These are phyloP conservation scores for Boechera stricta DNA, from an alignment of 345 rosid species.

Conservation along the genomic window DNA sequence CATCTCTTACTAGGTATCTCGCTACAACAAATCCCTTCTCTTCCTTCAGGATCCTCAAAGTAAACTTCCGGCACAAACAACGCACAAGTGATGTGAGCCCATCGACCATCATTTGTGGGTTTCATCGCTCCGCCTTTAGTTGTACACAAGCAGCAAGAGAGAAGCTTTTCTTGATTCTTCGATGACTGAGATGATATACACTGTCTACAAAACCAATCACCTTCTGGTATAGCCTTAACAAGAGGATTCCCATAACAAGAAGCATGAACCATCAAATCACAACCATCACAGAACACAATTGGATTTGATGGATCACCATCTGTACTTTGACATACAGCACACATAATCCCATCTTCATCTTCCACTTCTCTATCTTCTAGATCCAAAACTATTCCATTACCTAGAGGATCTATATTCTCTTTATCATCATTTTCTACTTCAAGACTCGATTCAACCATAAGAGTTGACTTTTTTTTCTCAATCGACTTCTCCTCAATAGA, in stretches of 20 bases:
- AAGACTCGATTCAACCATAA: constrained; percentile 31
- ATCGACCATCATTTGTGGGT: constrained; percentile 57
- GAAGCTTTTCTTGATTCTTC: neutral
- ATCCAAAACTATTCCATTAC: constrained; percentile 7
- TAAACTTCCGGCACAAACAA: constrained; percentile 86
- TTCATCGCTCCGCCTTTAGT: constrained; percentile 68
- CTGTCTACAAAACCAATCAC: constrained; percentile 78
- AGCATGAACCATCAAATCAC: constrained; percentile 91
- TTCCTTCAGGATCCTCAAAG: constrained; percentile 84
- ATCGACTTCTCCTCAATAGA: constrained; percentile 33
- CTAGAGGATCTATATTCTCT: constrained; percentile 41
- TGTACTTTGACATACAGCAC: constrained; percentile 87
- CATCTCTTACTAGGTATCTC: constrained; percentile 67
- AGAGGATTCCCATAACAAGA: constrained; percentile 89
- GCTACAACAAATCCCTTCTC: constrained; percentile 72
- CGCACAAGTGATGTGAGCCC: constrained; percentile 89
- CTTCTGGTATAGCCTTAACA: constrained; percentile 70
- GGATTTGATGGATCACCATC: constrained; percentile 94
- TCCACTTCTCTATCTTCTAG: constrained; percentile 25
- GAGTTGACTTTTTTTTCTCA: constrained; percentile 4
- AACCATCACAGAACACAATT: constrained; percentile 94
- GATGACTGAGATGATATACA: constrained; percentile 43
- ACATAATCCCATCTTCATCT: constrained; percentile 80
- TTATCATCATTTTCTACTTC: constrained; percentile 30
- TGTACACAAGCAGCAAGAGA: constrained; percentile 74